These are phyloP conservation scores for Ajuga chamaepitys DNA, from an alignment of 257 asterid species.

Conservation along the genomic window DNA sequence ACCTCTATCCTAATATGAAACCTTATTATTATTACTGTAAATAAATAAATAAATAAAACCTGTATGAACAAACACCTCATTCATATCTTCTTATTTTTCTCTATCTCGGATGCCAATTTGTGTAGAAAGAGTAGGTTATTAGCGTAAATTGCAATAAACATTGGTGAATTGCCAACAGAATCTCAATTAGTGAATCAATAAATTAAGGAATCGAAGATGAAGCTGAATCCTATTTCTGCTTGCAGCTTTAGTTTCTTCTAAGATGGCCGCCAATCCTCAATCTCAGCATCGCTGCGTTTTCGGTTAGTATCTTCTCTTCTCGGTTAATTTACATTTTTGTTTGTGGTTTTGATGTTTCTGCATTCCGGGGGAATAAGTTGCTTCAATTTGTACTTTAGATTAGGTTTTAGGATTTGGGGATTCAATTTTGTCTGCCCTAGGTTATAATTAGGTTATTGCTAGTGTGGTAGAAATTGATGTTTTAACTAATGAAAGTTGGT, in stretches of 20 bases:
- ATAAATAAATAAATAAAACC: background rate
- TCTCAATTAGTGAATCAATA: background rate
- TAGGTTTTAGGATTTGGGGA: constrained; percentile 3
- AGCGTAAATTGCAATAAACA: background rate
- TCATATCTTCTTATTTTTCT: background rate
- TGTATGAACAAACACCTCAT: background rate
- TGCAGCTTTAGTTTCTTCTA: constrained; percentile 30
- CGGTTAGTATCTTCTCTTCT: constrained; percentile 34
- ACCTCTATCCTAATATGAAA: background rate
- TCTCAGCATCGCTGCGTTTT: constrained; percentile 90
- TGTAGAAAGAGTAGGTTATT: background rate
- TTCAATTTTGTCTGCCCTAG: background rate
- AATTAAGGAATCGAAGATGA: constrained; percentile 23
- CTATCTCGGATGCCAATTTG: background rate
- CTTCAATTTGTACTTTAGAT: background rate
- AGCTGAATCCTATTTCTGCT: constrained; percentile 9
- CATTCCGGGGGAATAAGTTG: background rate
- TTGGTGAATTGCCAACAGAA: background rate
- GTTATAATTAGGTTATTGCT: background rate
- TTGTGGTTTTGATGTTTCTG: background rate
- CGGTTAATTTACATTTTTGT: background rate
- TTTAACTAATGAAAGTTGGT: background rate
- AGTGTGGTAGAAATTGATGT: background rate
- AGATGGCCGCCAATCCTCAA: constrained; percentile 42
- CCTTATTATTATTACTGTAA: background rate